These are phyloP conservation scores for Carpinus fangiana DNA, from an alignment of 306 rosid species.

Conservation along the genomic window DNA sequence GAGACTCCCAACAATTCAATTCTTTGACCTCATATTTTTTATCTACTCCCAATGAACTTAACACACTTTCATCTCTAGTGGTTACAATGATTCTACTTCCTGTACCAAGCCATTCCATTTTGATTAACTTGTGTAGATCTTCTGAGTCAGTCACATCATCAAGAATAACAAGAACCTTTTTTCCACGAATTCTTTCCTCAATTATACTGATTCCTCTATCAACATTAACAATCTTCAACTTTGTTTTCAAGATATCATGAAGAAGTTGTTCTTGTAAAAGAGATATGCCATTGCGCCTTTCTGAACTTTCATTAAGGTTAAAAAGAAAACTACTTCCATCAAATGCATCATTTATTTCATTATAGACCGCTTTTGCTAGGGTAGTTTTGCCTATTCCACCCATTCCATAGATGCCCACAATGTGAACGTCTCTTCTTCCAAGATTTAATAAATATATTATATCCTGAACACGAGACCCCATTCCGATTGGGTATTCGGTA, in stretches of 20 bases:
- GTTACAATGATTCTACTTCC: slow-evolving; percentile 38
- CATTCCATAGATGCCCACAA: too few relatives aligned
- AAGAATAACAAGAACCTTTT: slow-evolving; percentile 20
- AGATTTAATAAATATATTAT: neutral
- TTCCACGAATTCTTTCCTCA: neutral
- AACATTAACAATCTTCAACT: neutral
- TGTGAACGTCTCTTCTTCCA: neutral
- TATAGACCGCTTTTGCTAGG: too few relatives aligned
- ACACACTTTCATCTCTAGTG: slow-evolving; percentile 17
- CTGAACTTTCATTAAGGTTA: too few relatives aligned
- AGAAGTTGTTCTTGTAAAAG: slow-evolving; percentile 29
- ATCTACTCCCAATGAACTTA: neutral
- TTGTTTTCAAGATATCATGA: neutral
- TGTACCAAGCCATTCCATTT: slow-evolving; percentile 6
- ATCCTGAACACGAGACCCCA: neutral
- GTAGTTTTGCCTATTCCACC: too few relatives aligned
- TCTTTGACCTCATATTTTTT: neutral
- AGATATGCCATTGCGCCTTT: neutral
- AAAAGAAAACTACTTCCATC: too few relatives aligned
- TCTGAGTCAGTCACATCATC: slow-evolving; percentile 7
- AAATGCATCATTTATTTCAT: too few relatives aligned
- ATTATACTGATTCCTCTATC: slow-evolving; percentile 4
- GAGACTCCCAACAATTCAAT: slow-evolving; percentile 14
- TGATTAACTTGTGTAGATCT: neutral
- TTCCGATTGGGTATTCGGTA: slow-evolving; percentile 20